Percentiles rank a stretch among this genome's conserved stretches.
phyloP scores from a whole-genome alignment of 106 monocot genomes.

The Allium cepa region DNA sequence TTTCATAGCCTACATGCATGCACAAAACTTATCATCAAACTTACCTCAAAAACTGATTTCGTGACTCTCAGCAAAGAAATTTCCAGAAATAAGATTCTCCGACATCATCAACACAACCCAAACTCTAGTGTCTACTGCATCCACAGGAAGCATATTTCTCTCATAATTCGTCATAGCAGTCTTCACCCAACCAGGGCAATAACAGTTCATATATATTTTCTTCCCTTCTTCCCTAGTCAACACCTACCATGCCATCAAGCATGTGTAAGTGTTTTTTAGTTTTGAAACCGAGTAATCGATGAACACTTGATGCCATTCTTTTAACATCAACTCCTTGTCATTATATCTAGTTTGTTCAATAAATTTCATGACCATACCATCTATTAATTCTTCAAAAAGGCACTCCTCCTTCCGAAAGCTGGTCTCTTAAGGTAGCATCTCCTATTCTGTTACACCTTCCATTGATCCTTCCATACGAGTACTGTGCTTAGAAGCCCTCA shows the following conservation, averaged over 20 bases:
- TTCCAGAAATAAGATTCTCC: conserved; percentile 24
- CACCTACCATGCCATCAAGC: conserved; percentile 46
- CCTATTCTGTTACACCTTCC: conserved; percentile 80
- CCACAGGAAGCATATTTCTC: conserved; percentile 68
- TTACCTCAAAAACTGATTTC: conserved; percentile 60
- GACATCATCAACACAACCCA: conserved; percentile 51
- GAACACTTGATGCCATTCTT: conserved; percentile 73
- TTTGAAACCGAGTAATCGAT: conserved; percentile 92
- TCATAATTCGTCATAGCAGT: conserved; percentile 88
- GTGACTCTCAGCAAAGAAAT: conserved; percentile 84
- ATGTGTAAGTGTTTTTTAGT: conserved; percentile 72
- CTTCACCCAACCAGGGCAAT: conserved; percentile 95
- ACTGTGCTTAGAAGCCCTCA: conserved; percentile 63
- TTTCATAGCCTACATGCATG: too few relatives aligned
- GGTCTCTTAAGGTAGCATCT: conserved; percentile 47
- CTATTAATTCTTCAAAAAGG: conserved; percentile 67
- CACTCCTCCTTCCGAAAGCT: conserved; percentile 41
- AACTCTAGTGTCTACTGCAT: conserved; percentile 82
- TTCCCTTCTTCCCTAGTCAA: conserved; percentile 39
- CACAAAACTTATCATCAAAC: neutral
- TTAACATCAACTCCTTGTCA: conserved; percentile 23
- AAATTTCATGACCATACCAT: conserved; percentile 52
- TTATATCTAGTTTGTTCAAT: conserved; percentile 58
- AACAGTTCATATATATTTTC: conserved; percentile 74
- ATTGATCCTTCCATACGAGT: conserved; percentile 75